These are phyloP conservation scores for Stevia rebaudiana DNA, from an alignment of 140 eudicot species.

Conservation along the genomic window DNA sequence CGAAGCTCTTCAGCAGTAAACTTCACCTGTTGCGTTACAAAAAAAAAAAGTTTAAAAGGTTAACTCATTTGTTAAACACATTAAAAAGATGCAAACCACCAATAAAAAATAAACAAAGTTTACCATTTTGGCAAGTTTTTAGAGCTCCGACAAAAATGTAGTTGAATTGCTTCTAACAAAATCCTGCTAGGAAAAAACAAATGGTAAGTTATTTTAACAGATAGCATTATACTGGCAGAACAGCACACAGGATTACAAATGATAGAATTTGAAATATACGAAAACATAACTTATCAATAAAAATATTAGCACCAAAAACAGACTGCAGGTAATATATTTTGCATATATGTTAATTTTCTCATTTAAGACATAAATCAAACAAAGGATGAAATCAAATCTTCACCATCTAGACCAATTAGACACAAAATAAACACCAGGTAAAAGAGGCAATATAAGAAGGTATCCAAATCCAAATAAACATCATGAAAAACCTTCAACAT, in stretches of 20 bases:
- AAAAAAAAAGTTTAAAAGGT: not conserved
- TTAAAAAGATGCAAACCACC: not conserved
- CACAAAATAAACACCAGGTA: not conserved
- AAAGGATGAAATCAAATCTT: not conserved
- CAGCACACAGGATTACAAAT: not conserved
- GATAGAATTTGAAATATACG: not conserved
- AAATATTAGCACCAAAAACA: not conserved
- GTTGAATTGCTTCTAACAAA: not conserved
- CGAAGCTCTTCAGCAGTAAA: slow-evolving; percentile 86
- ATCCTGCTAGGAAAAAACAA: slow-evolving; percentile 12
- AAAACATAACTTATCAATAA: not conserved
- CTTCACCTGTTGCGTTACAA: slow-evolving; percentile 58
- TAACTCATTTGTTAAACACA: not conserved
- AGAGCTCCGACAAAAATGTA: not conserved
- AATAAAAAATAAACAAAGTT: not conserved
- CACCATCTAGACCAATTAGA: not conserved
- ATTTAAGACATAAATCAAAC: not conserved
- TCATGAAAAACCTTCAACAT: not conserved
- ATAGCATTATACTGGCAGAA: not conserved
- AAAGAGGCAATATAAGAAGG: not conserved
- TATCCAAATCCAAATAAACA: not conserved
- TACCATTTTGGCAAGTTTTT: slow-evolving; percentile 30
- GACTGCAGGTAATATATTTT: not conserved
- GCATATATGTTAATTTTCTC: too few species aligned
- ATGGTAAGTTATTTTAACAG: not conserved